These are phyloP conservation scores for Cercospora sp. DNA, from an alignment of 2,329 filamentous ascomycete species.

Conservation along the genomic window DNA sequence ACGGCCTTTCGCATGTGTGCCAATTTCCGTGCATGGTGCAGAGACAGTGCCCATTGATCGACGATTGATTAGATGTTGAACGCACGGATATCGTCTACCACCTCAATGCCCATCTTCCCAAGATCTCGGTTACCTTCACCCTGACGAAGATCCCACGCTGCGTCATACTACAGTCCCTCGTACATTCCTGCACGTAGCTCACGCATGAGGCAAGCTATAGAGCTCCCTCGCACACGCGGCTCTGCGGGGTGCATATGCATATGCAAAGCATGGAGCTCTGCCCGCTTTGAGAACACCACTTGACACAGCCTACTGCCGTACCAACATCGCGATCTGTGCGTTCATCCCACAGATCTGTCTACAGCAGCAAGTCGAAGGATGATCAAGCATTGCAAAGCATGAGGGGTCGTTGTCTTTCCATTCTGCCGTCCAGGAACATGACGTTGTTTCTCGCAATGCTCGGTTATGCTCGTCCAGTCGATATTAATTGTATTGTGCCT, in stretches of 20 bases:
- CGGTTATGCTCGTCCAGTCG: background rate
- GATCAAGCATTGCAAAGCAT: constrained; percentile 1
- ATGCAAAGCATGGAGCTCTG: background rate
- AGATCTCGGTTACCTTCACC: background rate
- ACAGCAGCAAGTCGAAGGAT: background rate
- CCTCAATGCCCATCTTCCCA: background rate
- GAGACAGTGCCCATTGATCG: too few relatives aligned
- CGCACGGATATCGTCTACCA: background rate
- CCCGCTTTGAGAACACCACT: constrained; percentile 6
- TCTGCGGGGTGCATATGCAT: constrained; percentile 6
- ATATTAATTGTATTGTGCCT: background rate
- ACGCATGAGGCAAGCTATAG: background rate
- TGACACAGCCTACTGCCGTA: background rate
- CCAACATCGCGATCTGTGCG: constrained; percentile 1
- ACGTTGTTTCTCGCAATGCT: background rate
- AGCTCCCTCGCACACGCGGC: background rate
- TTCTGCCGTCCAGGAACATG: constrained; percentile 9
- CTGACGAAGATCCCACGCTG: background rate
- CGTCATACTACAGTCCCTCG: background rate
- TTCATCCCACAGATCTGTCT: background rate
- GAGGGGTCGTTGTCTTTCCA: background rate
- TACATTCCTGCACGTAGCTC: background rate
- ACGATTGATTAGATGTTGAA: too few relatives aligned
- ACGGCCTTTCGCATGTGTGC: too few relatives aligned
- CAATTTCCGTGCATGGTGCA: too few relatives aligned